phyloP scores from a whole-genome alignment of 2,329 filamentous ascomycete genomes.

The Seiridium cupressi region DNA sequence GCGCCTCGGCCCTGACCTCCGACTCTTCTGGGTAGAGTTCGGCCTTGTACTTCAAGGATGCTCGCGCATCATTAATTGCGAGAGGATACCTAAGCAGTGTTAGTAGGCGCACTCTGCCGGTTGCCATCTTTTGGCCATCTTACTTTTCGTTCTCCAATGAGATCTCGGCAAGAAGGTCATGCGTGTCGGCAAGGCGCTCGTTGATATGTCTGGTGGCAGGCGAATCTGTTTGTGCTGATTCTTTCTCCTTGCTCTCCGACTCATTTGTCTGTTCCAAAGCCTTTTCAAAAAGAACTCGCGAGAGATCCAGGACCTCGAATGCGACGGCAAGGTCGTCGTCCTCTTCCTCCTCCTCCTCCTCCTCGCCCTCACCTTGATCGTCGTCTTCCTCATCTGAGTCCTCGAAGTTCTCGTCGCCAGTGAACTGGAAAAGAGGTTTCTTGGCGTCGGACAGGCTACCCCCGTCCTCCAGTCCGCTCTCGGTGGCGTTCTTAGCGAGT shows the following conservation, averaged over 20 bases:
- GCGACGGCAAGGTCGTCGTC: constrained; percentile 75
- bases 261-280: constrained; percentile 41
- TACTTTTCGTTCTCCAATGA: constrained; percentile 91
- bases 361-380: constrained; percentile 38
- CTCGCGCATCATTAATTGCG: constrained; percentile 80
- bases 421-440: constrained; percentile 87
- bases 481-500: constrained; percentile 40
- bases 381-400: constrained; percentile 74
- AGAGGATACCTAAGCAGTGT: constrained; percentile 62
- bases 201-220: constrained; percentile 61
- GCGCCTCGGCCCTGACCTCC: constrained; percentile 85
- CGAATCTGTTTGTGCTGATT: constrained; percentile 36
- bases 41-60: constrained; percentile 75
- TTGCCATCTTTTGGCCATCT: constrained; percentile 7
- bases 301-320: constrained; percentile 81
- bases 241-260: constrained; percentile 42
- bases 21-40: constrained; percentile 78
- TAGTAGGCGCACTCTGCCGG: constrained; percentile 10
- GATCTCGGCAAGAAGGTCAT: constrained; percentile 92
- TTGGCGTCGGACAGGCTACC: constrained; percentile 44
- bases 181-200: constrained; percentile 86
- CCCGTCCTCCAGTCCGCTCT: constrained; percentile 35
- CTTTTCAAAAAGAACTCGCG: constrained; percentile 64
- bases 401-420: constrained; percentile 90
- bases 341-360: constrained; percentile 53